Evolutionary conservation across 768 basidiomycete genomes (phyloP).

Genomic region (Scleroderma citrinum): DNA sequence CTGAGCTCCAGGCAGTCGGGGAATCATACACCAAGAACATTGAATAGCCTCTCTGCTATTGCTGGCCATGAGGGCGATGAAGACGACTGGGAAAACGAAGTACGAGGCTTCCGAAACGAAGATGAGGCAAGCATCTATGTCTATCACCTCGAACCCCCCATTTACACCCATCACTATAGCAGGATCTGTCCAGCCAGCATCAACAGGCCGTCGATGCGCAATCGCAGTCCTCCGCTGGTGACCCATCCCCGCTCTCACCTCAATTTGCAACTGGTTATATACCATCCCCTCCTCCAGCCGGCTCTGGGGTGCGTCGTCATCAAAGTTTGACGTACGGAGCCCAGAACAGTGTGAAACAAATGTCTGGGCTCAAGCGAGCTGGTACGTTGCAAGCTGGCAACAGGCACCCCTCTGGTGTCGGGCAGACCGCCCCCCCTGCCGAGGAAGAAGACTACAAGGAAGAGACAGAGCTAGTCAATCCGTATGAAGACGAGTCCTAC

Average conservation of each 20-base stretch:
- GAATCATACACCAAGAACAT: conserved; percentile 59
- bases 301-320: conserved; percentile 69
- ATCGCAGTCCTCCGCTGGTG: conserved; percentile 31
- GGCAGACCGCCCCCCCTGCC: conserved; percentile 41
- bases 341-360: conserved; percentile 41
- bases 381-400: conserved; percentile 59
- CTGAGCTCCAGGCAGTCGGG: conserved; percentile 49
- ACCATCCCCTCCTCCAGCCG: conserved; percentile 69
- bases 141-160: conserved; percentile 3
- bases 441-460: conserved; percentile 55
- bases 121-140: conserved; percentile 50
- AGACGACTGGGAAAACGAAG: conserved; percentile 77
- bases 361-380: conserved; percentile 63
- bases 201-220: conserved; percentile 48
- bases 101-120: conserved; percentile 51
- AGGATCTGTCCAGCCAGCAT: conserved; percentile 30
- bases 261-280: conserved; percentile 47
- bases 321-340: conserved; percentile 73
- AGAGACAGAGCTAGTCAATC: conserved; percentile 37
- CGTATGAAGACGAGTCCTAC: conserved; percentile 49
- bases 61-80: conserved; percentile 85
- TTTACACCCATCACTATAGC: conserved; percentile 17
- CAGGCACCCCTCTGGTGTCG: conserved; percentile 22
- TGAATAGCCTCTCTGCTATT: conserved; percentile 82
- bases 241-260: conserved; percentile 57